Base-by-base conservation (phyloP, 1,284 basidiomycete genomes). In the Rhodotorula glutinis region DNA sequence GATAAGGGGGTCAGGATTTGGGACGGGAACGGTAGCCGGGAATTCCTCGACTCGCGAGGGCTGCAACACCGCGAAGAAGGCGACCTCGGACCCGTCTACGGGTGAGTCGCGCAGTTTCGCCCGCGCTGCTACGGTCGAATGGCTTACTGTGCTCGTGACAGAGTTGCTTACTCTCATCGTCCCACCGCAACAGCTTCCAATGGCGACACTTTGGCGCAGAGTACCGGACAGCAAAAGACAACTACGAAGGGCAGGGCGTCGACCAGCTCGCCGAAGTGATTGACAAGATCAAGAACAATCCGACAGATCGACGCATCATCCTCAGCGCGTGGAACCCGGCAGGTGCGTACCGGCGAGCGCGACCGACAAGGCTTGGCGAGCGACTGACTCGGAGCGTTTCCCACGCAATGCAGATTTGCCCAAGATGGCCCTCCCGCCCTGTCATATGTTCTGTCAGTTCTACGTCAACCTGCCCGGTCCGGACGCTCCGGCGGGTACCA, bases 401-500 rank as follows among this genome's bases (percentile, higher is more conserved):
- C 11, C 33, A 8, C 11, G 33, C 3, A 52, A 17, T 40, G 13
- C 75, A 94, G 95, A 96, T 79, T 88, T 98, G 40, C 84, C 86
- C 0, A 82, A 86, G 54, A 98, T 98, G 95, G 96, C 96, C 0
- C 86, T 98, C 0, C 96, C 95, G 0, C 95, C 95, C 0, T 98
- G 95, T 79, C 96, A 98, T 81, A 90, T 98, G 86, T 88, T 98
- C 79, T 96, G 92, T 81, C 95, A 98, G 78, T 98, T 98, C 84
- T 98, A 92, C 82, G 95, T 98, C 46, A 89, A 91, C 74, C 86
- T 94, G 41, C 88, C 91, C 0, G 79, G 84, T 14, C 75, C 81
- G 3, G 57, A 63, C 27, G 87, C 86, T 70, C 89, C 88, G 2
- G n/a, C 56, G 4, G 14, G 16, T 7, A 47, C 56, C 47, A 66